Conservation (phyloP, 768 basidiomycete genomes). For the Trametes cubensis region DNA sequence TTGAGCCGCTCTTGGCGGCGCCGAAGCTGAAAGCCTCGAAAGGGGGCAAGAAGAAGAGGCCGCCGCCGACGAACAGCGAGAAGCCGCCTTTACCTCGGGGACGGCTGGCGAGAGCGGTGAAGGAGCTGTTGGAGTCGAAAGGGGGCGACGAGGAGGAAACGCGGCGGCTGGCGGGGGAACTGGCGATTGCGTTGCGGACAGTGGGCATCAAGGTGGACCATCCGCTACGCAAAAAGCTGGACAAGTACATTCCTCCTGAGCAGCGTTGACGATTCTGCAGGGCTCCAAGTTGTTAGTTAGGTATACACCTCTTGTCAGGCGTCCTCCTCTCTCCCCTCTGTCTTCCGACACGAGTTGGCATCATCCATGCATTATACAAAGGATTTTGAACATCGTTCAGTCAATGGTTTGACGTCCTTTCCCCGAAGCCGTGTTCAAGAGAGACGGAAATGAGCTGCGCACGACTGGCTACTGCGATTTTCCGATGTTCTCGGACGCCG, state of each 20-base stretch:
- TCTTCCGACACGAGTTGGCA: too few relatives aligned
- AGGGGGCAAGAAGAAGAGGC: slow-evolving; percentile 54
- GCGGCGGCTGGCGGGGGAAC: slow-evolving; percentile 47
- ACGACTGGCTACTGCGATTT: too few relatives aligned
- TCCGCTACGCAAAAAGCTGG: slow-evolving; percentile 67
- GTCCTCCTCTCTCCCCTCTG: too few relatives aligned
- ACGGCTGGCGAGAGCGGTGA: slow-evolving; percentile 68
- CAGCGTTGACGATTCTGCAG: not conserved
- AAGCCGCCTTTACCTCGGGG: slow-evolving; percentile 57
- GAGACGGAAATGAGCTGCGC: too few relatives aligned
- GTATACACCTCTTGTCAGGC: too few relatives aligned
- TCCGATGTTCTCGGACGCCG: too few relatives aligned
- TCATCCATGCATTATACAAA: too few relatives aligned
- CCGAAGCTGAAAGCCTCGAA: slow-evolving; percentile 59
- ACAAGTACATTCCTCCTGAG: slow-evolving; percentile 49
- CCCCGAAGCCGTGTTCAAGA: too few relatives aligned
- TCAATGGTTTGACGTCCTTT: too few relatives aligned
- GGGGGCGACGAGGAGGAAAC: slow-evolving; percentile 51
- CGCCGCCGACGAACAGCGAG: slow-evolving; percentile 42
- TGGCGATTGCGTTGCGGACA: slow-evolving; percentile 52
- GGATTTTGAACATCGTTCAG: too few relatives aligned
- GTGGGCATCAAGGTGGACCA: slow-evolving; percentile 65
- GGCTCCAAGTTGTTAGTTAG: not conserved
- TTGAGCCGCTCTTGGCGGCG: slow-evolving; percentile 67
- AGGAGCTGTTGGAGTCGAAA: slow-evolving; percentile 60